These are phyloP conservation scores for Fraxinus quadrangulata DNA, from an alignment of 257 asterid species.

Conservation along the genomic window DNA sequence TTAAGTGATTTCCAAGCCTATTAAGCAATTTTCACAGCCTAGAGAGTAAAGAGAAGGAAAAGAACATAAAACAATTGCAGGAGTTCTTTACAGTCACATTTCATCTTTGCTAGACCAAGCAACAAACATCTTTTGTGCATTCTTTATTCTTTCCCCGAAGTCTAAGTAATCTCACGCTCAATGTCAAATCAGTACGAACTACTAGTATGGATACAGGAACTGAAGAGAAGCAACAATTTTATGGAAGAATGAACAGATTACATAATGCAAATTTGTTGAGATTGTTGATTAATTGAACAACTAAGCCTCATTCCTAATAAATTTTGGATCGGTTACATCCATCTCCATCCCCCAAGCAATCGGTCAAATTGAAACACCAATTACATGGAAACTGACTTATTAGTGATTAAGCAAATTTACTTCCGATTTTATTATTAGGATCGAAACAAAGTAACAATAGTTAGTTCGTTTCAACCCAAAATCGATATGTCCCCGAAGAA, in stretches of 20 bases:
- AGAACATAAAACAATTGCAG: background rate
- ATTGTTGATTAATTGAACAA: background rate
- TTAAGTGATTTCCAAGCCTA: background rate
- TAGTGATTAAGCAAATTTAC: background rate
- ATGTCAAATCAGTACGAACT: background rate
- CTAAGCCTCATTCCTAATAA: background rate
- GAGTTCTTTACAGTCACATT: background rate
- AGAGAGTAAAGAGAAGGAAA: background rate
- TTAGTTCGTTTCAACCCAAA: background rate
- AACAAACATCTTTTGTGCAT: background rate
- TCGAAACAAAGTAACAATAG: background rate
- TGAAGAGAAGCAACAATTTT: background rate
- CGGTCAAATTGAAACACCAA: background rate
- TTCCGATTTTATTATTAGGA: background rate
- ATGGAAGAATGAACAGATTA: background rate
- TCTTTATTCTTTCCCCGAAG: conserved; percentile 25
- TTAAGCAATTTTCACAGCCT: background rate
- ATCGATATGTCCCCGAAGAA: background rate
- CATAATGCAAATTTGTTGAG: background rate
- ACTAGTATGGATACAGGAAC: background rate
- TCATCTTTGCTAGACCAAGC: background rate
- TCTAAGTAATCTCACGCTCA: conserved; percentile 9
- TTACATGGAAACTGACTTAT: background rate
- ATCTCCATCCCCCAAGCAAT: background rate
- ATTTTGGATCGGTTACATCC: background rate